A percentile compares a stretch with the other conserved stretches of the same genome.
These are phyloP conservation scores for Hyphopichia buzzinii DNA, from an alignment of 1,139 yeast genomes.

Conservation along the genomic window DNA sequence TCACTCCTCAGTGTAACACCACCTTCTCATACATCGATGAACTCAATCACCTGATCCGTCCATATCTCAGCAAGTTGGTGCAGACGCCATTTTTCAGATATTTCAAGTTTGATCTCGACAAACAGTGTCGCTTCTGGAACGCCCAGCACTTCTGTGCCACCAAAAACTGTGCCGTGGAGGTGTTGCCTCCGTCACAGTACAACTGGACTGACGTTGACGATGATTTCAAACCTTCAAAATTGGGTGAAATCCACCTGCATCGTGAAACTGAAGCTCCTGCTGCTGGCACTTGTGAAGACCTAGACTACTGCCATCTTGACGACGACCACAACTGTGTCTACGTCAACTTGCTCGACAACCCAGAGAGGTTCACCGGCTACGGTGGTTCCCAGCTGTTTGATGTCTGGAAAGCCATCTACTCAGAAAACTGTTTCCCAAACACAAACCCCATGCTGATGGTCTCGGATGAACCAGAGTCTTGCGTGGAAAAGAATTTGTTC, in stretches of 20 bases:
- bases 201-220: slow-evolving; percentile 72
- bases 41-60: slow-evolving; percentile 37
- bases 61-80: slow-evolving; percentile 57
- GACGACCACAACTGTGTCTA: slow-evolving; percentile 67
- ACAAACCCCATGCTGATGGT: slow-evolving; percentile 40
- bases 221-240: slow-evolving; percentile 67
- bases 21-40: slow-evolving; percentile 46
- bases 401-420: slow-evolving; percentile 91
- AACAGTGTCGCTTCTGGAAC: slow-evolving; percentile 86
- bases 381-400: slow-evolving; percentile 89
- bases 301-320: slow-evolving; percentile 62
- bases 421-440: slow-evolving; percentile 82
- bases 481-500: slow-evolving; percentile 83
- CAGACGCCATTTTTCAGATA: slow-evolving; percentile 75
- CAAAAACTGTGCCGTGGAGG: slow-evolving; percentile 90
- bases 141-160: slow-evolving; percentile 87
- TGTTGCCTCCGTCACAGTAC: slow-evolving; percentile 41
- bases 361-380: slow-evolving; percentile 96
- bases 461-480: slow-evolving; percentile 47
- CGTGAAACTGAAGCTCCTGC: slow-evolving; percentile 18
- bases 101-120: slow-evolving; percentile 81
- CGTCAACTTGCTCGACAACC: slow-evolving; percentile 83
- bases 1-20: slow-evolving; percentile 47
- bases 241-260: slow-evolving; percentile 47
- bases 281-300: slow-evolving; percentile 29